Evolutionary conservation across 257 asterid species (phyloP).

Genomic region (Paraleonurus japonicus): DNA sequence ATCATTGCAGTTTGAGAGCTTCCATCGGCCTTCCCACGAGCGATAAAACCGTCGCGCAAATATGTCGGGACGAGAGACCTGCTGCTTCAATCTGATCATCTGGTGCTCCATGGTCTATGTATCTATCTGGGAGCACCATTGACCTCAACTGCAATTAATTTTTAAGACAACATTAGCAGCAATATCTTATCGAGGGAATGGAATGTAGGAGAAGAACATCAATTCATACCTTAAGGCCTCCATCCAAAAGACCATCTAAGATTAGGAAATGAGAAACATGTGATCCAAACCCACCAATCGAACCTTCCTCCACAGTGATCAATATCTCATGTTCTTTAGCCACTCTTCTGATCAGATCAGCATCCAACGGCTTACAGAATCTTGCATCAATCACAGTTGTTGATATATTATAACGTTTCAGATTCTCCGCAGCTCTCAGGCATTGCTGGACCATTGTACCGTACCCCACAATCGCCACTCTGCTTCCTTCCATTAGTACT

Average conservation of each 20-base stretch:
- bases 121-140: constrained; percentile 75
- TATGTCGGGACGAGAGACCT: constrained; percentile 64
- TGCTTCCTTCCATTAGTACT: constrained; percentile 54
- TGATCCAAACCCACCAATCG: constrained; percentile 83
- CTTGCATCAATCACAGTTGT: constrained; percentile 72
- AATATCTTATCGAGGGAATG: neutral
- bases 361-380: constrained; percentile 79
- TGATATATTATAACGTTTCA: constrained; percentile 36
- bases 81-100: constrained; percentile 74
- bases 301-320: constrained; percentile 78
- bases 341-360: constrained; percentile 49
- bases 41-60: constrained; percentile 60
- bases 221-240: constrained; percentile 61
- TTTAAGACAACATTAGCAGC: neutral
- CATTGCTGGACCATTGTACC: constrained; percentile 70
- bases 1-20: constrained; percentile 46
- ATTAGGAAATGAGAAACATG: constrained; percentile 66
- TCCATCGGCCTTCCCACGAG: constrained; percentile 59
- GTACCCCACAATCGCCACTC: constrained; percentile 70
- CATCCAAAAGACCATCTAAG: constrained; percentile 65
- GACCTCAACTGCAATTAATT: constrained; percentile 67
- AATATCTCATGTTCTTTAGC: constrained; percentile 67
- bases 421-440: constrained; percentile 55
- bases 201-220: neutral
- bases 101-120: constrained; percentile 78